Evolutionary conservation across 345 rosid species (phyloP).

Genomic region (Euphorbia peplus): DNA sequence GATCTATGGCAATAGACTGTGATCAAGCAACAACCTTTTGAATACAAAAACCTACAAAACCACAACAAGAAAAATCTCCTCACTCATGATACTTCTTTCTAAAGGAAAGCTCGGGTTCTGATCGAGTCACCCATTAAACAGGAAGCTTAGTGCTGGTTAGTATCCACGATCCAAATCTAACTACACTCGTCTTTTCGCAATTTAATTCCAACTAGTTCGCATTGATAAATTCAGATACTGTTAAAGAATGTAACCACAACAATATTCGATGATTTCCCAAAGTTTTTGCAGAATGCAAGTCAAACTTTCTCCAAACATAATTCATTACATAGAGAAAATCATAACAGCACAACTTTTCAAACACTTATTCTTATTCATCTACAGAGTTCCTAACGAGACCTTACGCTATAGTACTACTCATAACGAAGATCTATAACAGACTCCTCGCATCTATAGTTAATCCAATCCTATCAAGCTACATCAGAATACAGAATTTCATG

Average conservation of each 20-base stretch:
- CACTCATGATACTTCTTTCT: conserved; percentile 2
- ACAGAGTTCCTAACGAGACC: conserved; percentile 74
- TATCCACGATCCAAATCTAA: not conserved
- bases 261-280: conserved; percentile 64
- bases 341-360: not conserved
- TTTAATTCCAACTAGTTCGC: conserved; percentile 6
- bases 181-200: not conserved
- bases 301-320: not conserved
- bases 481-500: conserved; percentile 39
- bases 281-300: conserved; percentile 26
- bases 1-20: conserved; percentile 34
- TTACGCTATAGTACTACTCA: conserved; percentile 35
- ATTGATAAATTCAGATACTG: conserved; percentile 37
- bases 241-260: conserved; percentile 49
- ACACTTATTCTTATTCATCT: not conserved
- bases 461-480: conserved; percentile 46
- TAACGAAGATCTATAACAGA: conserved; percentile 35
- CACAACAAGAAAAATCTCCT: not conserved
- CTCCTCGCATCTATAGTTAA: conserved; percentile 47
- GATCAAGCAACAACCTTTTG: conserved; percentile 38
- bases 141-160: conserved; percentile 73
- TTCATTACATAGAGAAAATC: not conserved
- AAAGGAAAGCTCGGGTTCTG: conserved; percentile 62
- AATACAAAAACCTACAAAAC: not conserved
- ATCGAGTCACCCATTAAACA: conserved; percentile 76